A percentile compares a stretch with the other conserved stretches of the same genome.
Conservation (phyloP, 2,329 filamentous ascomycete genomes). For the Sarocladiaceae sp. region DNA sequence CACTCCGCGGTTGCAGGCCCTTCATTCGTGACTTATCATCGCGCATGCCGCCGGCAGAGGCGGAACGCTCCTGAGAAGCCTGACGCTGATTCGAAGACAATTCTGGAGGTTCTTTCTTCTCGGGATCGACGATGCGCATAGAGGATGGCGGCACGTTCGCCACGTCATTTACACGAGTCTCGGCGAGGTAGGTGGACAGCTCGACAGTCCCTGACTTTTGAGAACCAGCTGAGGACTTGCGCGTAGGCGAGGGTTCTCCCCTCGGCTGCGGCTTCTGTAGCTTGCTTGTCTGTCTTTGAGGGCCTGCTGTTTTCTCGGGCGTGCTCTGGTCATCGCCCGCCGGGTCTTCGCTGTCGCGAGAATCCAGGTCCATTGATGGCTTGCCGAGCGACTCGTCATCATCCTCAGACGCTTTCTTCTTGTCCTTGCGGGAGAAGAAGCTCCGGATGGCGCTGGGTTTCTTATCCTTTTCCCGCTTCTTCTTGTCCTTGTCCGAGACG, state of each 20-base stretch:
- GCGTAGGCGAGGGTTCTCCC: conserved; percentile 38
- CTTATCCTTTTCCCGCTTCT: conserved; percentile 68
- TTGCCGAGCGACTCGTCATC: conserved; percentile 58
- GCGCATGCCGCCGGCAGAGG: conserved; percentile 27
- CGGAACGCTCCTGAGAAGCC: conserved; percentile 20
- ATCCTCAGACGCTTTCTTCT: conserved; percentile 49
- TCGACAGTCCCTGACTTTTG: conserved; percentile 29
- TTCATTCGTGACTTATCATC: conserved; percentile 29
- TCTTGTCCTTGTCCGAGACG: conserved; percentile 64
- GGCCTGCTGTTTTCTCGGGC: conserved; percentile 33
- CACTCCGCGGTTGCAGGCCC: conserved; percentile 17
- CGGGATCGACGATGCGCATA: conserved; percentile 53
- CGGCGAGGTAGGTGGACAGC: conserved; percentile 35
- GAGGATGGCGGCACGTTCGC: conserved; percentile 50
- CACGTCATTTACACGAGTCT: conserved; percentile 43
- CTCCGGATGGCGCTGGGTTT: conserved; percentile 51
- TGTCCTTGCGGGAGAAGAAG: conserved; percentile 58
- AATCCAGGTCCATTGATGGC: conserved; percentile 51
- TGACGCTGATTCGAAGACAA: conserved; percentile 25
- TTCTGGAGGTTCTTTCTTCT: conserved; percentile 36
- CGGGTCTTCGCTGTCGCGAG: conserved; percentile 37
- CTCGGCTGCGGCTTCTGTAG: conserved; percentile 61
- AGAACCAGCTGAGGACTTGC: conserved; percentile 27
- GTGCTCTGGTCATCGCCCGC: conserved; percentile 36
- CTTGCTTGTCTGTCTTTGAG: conserved; percentile 58